phyloP scores from a whole-genome alignment of 2,329 filamentous ascomycete genomes.

The Seiridium unicorne region DNA sequence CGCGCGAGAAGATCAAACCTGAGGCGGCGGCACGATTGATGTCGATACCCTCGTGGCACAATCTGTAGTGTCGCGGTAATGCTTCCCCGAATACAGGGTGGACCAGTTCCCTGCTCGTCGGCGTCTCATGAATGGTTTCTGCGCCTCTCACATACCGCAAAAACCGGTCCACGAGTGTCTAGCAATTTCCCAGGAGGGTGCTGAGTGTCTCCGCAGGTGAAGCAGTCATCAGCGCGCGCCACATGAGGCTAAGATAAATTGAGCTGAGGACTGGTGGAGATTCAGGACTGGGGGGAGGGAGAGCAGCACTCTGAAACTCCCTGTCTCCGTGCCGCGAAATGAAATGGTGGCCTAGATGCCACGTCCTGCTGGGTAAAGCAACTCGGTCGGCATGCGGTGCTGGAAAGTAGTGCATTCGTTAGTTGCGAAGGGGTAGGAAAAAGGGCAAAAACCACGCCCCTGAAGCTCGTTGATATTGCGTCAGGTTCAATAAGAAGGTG shows the following conservation, averaged over 20 bases:
- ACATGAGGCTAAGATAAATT: not conserved
- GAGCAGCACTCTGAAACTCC: not conserved
- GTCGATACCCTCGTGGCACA: not conserved
- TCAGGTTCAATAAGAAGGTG: too few species aligned
- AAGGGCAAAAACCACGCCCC: too few species aligned
- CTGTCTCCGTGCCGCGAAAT: conserved; percentile 2
- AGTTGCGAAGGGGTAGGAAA: too few species aligned
- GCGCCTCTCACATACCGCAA: not conserved
- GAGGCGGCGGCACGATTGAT: not conserved
- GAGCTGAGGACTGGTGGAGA: not conserved
- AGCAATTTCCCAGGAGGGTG: not conserved
- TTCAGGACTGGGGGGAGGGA: not conserved
- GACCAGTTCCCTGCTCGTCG: not conserved
- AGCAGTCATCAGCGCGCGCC: not conserved
- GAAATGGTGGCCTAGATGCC: not conserved
- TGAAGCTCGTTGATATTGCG: too few species aligned
- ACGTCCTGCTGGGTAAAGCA: not conserved
- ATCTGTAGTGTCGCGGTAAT: conserved; percentile 1
- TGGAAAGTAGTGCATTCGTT: too few species aligned
- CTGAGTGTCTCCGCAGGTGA: not conserved
- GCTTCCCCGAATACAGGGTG: not conserved
- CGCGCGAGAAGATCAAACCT: not conserved
- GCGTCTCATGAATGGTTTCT: not conserved
- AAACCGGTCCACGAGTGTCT: not conserved
- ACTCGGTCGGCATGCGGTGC: too few species aligned